A percentile compares a stretch with the other conserved stretches of the same genome.
phyloP scores from a whole-genome alignment of 1,284 basidiomycete genomes.

The Ganoderma lingzhi region DNA sequence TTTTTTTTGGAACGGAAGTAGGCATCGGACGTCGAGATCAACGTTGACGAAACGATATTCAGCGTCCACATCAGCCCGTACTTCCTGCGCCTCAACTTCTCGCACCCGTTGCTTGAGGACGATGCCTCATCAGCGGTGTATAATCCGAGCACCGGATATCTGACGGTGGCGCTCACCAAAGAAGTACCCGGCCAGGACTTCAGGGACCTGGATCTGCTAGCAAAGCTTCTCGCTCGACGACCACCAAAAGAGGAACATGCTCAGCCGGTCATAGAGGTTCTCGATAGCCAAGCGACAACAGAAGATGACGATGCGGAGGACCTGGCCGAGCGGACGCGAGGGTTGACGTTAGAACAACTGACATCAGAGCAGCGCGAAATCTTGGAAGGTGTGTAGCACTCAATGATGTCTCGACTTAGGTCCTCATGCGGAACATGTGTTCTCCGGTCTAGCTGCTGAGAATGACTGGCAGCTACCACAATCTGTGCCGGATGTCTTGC shows the following conservation, averaged over 20 bases:
- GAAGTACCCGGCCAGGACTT: conserved; percentile 69
- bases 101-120: conserved; percentile 70
- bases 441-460: conserved; percentile 59
- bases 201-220: conserved; percentile 76
- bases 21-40: conserved; percentile 82
- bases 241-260: conserved; percentile 45
- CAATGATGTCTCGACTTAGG: not conserved
- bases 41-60: conserved; percentile 74
- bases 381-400: conserved; percentile 56
- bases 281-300: conserved; percentile 49
- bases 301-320: conserved; percentile 48
- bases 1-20: conserved; percentile 46
- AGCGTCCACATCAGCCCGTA: conserved; percentile 84
- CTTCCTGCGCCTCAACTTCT: conserved; percentile 79
- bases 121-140: conserved; percentile 75
- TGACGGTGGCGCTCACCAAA: conserved; percentile 77
- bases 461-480: conserved; percentile 84
- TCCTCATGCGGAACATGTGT: not conserved
- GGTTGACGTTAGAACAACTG: conserved; percentile 60
- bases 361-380: conserved; percentile 66
- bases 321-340: conserved; percentile 47
- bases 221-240: conserved; percentile 76
- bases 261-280: conserved; percentile 69
- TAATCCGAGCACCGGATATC: conserved; percentile 73
- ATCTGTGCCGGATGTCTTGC: conserved; percentile 52